phyloP scores from a whole-genome alignment of 2,329 filamentous ascomycete species.

The Ilyonectria sp. region DNA sequence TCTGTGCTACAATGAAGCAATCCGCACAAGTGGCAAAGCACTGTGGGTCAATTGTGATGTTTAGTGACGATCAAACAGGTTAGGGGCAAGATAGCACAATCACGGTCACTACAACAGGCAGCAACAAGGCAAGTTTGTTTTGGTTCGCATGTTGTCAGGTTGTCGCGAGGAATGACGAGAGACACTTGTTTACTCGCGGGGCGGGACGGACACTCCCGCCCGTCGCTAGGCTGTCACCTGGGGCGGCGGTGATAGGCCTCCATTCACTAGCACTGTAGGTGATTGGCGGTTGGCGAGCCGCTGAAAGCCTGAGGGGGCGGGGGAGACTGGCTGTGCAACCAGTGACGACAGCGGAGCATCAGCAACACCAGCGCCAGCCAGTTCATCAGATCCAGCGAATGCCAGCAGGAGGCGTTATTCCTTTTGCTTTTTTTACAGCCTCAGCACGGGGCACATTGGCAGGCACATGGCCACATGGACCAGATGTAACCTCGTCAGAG shows the following conservation, averaged over 20 bases:
- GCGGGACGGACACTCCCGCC: constrained; percentile 9
- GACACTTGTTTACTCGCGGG: neutral
- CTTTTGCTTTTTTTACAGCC: neutral
- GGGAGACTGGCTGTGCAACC: neutral
- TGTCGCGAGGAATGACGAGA: neutral
- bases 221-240: neutral
- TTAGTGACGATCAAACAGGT: neutral
- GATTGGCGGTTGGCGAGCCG: neutral
- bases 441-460: neutral
- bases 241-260: neutral
- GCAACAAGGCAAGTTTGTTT: constrained; percentile 1
- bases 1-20: neutral
- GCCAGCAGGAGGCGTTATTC: neutral
- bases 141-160: neutral
- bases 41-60: neutral
- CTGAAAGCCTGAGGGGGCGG: neutral
- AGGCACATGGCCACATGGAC: constrained; percentile 1
- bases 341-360: neutral
- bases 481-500: neutral
- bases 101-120: neutral
- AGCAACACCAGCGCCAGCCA: neutral
- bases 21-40: neutral
- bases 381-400: neutral
- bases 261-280: neutral
- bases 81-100: neutral